phyloP scores from a whole-genome alignment of 2,329 filamentous ascomycete species.

The Rhynchosporium secalis region DNA sequence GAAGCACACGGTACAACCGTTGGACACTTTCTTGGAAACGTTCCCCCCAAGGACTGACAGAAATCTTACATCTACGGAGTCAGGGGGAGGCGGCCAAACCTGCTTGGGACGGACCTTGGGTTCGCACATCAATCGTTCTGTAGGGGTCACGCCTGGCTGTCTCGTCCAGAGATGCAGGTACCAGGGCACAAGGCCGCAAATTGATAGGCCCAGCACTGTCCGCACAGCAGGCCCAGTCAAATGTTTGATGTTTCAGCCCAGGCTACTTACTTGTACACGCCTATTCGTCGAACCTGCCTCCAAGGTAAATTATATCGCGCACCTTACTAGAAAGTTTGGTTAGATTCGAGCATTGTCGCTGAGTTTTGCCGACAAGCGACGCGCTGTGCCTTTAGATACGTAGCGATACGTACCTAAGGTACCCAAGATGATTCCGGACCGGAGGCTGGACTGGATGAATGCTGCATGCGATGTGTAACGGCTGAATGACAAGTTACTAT shows the following conservation, averaged over 20 bases:
- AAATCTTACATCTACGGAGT: too few relatives aligned
- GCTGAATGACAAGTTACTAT: constrained; percentile 12
- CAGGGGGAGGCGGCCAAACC: too few relatives aligned
- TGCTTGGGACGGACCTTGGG: too few relatives aligned
- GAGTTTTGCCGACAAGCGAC: constrained; percentile 9
- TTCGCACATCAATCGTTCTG: not conserved
- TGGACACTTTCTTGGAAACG: not conserved
- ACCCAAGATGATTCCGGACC: not conserved
- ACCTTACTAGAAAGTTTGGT: too few relatives aligned
- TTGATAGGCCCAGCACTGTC: too few relatives aligned
- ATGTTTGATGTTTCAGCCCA: constrained; percentile 22
- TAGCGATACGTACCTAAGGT: not conserved
- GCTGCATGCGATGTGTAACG: constrained; percentile 9
- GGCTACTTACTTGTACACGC: not conserved
- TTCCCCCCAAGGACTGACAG: not conserved
- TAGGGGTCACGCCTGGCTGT: constrained; percentile 18
- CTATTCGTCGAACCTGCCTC: not conserved
- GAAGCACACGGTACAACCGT: constrained; percentile 17
- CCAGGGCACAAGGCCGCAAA: not conserved
- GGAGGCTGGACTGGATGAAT: not conserved
- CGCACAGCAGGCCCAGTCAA: too few relatives aligned
- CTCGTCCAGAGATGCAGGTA: constrained; percentile 23
- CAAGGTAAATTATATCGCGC: too few relatives aligned
- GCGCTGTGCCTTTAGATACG: not conserved
- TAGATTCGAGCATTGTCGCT: not conserved